Percentiles rank a stretch among this genome's conserved stretches.
These are phyloP conservation scores for Albugo candida DNA, from an alignment of 352 stramenopile species.

Conservation along the genomic window DNA sequence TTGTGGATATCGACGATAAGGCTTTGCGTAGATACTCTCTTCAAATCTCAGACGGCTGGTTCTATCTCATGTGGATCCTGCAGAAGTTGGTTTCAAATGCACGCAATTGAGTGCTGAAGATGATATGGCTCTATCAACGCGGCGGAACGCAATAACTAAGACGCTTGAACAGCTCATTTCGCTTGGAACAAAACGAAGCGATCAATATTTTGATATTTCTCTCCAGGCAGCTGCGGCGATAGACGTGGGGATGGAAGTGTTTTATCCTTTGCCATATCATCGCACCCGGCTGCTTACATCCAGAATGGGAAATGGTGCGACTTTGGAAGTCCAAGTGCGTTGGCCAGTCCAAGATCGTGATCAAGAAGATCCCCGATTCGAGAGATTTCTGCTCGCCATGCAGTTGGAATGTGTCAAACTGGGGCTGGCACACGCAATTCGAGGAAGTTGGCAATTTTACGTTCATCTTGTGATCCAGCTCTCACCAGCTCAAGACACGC, in stretches of 20 bases:
- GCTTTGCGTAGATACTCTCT: conserved; percentile 34
- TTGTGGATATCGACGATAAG: background rate
- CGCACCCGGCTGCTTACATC: conserved; percentile 61
- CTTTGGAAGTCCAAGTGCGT: conserved; percentile 65
- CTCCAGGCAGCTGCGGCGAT: conserved; percentile 66
- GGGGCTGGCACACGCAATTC: conserved; percentile 43
- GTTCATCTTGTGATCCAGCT: conserved; percentile 70
- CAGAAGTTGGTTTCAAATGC: conserved; percentile 44
- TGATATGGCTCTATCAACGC: conserved; percentile 30
- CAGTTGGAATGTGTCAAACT: conserved; percentile 69
- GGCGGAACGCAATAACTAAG: conserved; percentile 33
- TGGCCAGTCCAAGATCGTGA: conserved; percentile 75
- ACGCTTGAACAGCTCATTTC: conserved; percentile 62
- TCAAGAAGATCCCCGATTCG: conserved; percentile 74
- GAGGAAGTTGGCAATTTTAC: conserved; percentile 67
- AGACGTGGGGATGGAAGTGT: conserved; percentile 71
- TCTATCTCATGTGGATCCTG: conserved; percentile 49
- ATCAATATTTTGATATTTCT: conserved; percentile 61
- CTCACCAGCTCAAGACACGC: conserved; percentile 21
- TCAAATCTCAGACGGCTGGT: conserved; percentile 69
- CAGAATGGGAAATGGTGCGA: conserved; percentile 67
- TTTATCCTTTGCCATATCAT: conserved; percentile 70
- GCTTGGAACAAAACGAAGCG: conserved; percentile 55
- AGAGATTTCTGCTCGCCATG: conserved; percentile 70
- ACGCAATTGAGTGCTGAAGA: conserved; percentile 16